Conservation (phyloP, 768 basidiomycete species). For the Tubosaeta brunneosetosa region DNA sequence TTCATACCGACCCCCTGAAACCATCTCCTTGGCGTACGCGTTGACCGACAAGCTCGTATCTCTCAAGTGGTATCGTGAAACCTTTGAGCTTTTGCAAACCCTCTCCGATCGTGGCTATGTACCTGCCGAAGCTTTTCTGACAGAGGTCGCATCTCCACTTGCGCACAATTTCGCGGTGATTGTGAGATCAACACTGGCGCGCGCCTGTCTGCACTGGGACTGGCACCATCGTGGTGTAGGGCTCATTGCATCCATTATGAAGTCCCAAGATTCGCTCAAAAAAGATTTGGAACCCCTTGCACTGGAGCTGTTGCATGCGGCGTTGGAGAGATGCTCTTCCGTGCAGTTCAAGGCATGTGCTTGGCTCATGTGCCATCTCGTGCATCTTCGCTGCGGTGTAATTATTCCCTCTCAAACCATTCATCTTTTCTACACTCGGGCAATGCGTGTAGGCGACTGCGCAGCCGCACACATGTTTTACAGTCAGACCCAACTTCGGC, state of each 20-base stretch:
- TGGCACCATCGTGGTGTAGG: slow-evolving; percentile 43
- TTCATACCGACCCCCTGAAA: slow-evolving; percentile 35
- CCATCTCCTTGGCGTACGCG: slow-evolving; percentile 39
- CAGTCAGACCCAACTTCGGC: slow-evolving; percentile 36
- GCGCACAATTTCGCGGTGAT: slow-evolving; percentile 42
- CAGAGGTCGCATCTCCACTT: slow-evolving; percentile 31
- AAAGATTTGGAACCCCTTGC: slow-evolving; percentile 32
- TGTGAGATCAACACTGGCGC: slow-evolving; percentile 45
- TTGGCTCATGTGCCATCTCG: slow-evolving; percentile 39
- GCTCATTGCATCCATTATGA: slow-evolving; percentile 33
- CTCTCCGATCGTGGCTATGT: slow-evolving; percentile 44
- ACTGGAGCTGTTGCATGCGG: slow-evolving; percentile 41
- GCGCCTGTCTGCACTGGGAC: slow-evolving; percentile 51
- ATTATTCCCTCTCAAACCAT: slow-evolving; percentile 42
- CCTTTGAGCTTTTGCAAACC: slow-evolving; percentile 45
- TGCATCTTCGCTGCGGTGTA: slow-evolving; percentile 24
- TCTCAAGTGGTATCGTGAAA: slow-evolving; percentile 30
- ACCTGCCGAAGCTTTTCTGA: slow-evolving; percentile 42
- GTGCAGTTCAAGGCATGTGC: slow-evolving; percentile 37
- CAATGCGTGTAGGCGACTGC: slow-evolving; percentile 26
- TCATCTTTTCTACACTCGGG: slow-evolving; percentile 43
- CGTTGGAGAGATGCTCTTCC: slow-evolving; percentile 34
- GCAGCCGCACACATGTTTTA: slow-evolving; percentile 45
- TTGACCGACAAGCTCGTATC: slow-evolving; percentile 41
- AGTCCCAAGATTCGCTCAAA: slow-evolving; percentile 20